These are phyloP conservation scores for Neofusicoccum laricinum DNA, from an alignment of 2,329 filamentous ascomycete genomes.

Conservation along the genomic window DNA sequence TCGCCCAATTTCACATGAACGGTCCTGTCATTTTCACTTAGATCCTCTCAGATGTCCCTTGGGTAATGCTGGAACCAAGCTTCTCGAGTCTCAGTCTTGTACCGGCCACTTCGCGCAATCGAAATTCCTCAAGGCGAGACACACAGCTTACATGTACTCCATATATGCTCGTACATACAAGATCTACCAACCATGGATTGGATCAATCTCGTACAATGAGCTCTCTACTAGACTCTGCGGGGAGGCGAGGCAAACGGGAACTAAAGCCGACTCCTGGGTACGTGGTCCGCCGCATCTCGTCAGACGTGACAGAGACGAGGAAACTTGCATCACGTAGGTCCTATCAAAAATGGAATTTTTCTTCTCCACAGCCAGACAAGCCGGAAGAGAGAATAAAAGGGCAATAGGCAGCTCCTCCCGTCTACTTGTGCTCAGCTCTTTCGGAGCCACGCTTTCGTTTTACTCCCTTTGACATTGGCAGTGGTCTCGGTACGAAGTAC, in stretches of 20 bases:
- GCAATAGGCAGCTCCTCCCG: neutral
- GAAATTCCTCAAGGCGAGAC: neutral
- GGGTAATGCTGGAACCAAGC: neutral
- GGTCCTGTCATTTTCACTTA: neutral
- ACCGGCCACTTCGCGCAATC: neutral
- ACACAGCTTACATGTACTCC: neutral
- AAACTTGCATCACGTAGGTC: neutral
- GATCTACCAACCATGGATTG: neutral
- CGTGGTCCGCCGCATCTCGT: neutral
- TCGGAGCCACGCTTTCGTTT: neutral
- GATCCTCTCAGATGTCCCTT: neutral
- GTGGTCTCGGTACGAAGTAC: neutral
- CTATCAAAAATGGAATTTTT: neutral
- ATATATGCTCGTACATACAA: neutral
- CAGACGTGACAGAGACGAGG: neutral
- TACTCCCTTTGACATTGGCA: neutral
- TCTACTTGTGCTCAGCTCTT: neutral
- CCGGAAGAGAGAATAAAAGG: slow-evolving; percentile 1
- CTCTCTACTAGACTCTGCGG: neutral
- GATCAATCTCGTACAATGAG: neutral
- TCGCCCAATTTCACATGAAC: neutral
- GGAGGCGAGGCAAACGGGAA: neutral
- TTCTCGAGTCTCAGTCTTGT: neutral
- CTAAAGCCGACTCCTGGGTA: neutral
- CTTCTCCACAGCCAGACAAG: neutral